phyloP scores from a whole-genome alignment of 2,329 filamentous ascomycete genomes.

The Exophiala calicioides region DNA sequence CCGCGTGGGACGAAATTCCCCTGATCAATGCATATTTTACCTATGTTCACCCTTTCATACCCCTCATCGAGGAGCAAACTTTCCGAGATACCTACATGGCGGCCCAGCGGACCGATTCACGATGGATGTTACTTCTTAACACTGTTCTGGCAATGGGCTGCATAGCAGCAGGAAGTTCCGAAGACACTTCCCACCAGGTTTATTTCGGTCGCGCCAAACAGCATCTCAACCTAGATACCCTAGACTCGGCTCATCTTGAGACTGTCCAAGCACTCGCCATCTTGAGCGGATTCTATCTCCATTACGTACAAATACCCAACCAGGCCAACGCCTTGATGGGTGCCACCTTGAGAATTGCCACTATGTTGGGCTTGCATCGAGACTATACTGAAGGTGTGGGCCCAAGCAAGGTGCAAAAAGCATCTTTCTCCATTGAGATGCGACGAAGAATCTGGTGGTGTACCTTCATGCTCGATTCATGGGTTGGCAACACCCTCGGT shows the following conservation, averaged over 20 bases:
- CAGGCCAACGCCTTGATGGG: conserved; percentile 74
- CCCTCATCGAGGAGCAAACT: conserved; percentile 70
- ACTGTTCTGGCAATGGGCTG: conserved; percentile 76
- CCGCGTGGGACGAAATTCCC: conserved; percentile 65
- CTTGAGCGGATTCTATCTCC: conserved; percentile 74
- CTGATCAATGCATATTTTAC: conserved; percentile 76
- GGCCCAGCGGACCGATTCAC: conserved; percentile 63
- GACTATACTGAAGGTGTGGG: conserved; percentile 55
- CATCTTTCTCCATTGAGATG: conserved; percentile 59
- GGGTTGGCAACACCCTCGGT: conserved; percentile 70
- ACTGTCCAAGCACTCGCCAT: conserved; percentile 70
- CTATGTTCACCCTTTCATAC: conserved; percentile 69
- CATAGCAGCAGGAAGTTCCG: conserved; percentile 64
- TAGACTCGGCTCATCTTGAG: conserved; percentile 71
- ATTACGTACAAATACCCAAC: conserved; percentile 75
- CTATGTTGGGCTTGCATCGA: conserved; percentile 69
- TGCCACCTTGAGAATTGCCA: conserved; percentile 72
- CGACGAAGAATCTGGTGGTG: conserved; percentile 73
- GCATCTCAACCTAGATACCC: conserved; percentile 65
- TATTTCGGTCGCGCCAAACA: conserved; percentile 70
- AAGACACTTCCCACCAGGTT: conserved; percentile 64
- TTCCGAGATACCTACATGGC: conserved; percentile 67
- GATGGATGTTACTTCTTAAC: conserved; percentile 73
- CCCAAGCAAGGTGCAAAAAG: conserved; percentile 47
- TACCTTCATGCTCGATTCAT: conserved; percentile 71